Conservation (phyloP, 2,329 filamentous ascomycete genomes). For the Paracamarosporium sp. region DNA sequence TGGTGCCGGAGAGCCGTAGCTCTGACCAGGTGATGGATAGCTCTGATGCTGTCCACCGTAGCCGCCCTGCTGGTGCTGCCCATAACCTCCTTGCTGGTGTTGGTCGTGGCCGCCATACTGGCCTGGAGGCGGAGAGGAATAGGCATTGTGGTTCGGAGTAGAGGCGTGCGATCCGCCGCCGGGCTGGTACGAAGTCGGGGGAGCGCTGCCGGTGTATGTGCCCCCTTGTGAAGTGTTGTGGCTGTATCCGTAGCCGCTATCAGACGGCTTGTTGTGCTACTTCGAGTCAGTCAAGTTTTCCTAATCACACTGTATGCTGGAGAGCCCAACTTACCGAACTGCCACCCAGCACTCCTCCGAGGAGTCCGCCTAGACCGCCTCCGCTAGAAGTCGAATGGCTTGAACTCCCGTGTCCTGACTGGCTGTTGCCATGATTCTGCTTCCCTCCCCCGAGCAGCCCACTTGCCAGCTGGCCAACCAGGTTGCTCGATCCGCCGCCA, state of each 20-base stretch:
- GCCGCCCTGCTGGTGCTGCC: conserved; percentile 14
- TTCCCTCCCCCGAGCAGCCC: conserved; percentile 48
- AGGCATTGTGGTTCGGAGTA: conserved; percentile 22
- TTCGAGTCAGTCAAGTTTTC: conserved; percentile 6
- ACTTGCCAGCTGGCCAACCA: conserved; percentile 64
- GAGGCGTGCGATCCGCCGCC: conserved; percentile 30
- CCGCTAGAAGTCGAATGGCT: conserved; percentile 18
- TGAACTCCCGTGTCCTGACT: conserved; percentile 51
- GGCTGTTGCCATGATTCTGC: conserved; percentile 51
- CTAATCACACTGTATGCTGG: background rate
- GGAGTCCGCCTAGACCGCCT: conserved; percentile 36
- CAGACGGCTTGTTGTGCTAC: conserved; percentile 47
- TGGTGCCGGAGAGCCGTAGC: conserved; percentile 11
- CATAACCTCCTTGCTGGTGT: conserved; percentile 25
- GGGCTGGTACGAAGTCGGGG: conserved; percentile 66
- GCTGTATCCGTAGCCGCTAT: conserved; percentile 63
- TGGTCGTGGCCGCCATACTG: conserved; percentile 16
- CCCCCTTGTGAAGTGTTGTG: conserved; percentile 56
- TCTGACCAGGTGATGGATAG: conserved; percentile 8
- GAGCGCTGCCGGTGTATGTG: conserved; percentile 68
- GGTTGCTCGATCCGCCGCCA: conserved; percentile 46
- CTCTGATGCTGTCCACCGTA: conserved; percentile 14
- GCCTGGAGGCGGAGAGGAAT: conserved; percentile 23
- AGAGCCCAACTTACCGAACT: conserved; percentile 36
- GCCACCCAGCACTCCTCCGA: conserved; percentile 46